These are phyloP conservation scores for Globisporangium orthogonon DNA, from an alignment of 352 stramenopile genomes.

Conservation along the genomic window DNA sequence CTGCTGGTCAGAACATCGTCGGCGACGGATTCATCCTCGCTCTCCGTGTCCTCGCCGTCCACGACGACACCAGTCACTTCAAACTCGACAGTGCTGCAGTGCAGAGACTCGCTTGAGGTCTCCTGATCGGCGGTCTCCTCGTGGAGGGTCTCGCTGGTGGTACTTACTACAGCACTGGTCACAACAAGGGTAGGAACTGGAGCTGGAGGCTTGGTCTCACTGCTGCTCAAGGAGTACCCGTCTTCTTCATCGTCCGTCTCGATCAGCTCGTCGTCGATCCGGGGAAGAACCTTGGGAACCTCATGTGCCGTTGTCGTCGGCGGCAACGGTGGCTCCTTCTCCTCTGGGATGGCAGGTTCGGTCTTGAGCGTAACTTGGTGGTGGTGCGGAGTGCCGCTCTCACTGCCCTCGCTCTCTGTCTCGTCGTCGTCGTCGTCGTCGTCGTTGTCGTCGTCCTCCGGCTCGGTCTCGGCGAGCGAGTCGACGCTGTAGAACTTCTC, in stretches of 20 bases:
- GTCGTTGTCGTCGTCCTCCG: conserved; percentile 26
- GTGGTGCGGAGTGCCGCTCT: conserved; percentile 10
- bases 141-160: background rate
- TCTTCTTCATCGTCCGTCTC: conserved; percentile 5
- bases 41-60: conserved; percentile 13
- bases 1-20: background rate
- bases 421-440: conserved; percentile 35
- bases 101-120: background rate
- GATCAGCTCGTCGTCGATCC: background rate
- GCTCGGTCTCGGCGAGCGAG: conserved; percentile 31
- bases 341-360: conserved; percentile 6
- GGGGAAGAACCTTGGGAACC: background rate
- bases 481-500: conserved; percentile 24
- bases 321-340: background rate
- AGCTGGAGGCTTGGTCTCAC: background rate
- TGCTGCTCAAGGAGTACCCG: background rate
- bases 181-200: background rate
- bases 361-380: background rate
- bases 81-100: background rate
- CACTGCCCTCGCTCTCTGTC: conserved; percentile 24
- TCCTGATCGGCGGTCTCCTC: background rate
- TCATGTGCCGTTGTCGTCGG: background rate
- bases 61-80: background rate
- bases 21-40: conserved; percentile 7
- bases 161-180: background rate